Base-by-base conservation (phyloP, 2,329 filamentous ascomycete species). In the Chaetoscypha palmicola region DNA sequence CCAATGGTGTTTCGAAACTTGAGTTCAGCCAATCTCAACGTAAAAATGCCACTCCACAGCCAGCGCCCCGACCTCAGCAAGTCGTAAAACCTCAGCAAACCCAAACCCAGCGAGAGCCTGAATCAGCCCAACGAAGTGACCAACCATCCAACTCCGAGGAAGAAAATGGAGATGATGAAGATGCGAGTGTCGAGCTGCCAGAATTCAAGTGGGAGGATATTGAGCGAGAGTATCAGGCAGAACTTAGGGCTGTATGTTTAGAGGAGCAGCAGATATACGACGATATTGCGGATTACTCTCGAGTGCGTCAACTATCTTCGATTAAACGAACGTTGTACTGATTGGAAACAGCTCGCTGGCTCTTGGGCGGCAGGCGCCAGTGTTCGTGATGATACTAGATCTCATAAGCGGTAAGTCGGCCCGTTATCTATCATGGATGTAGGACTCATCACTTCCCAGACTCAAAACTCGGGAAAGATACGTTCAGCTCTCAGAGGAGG, bases 391-490 rank as follows among this genome's bases (percentile, higher is more conserved):
- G 80, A 85, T 43, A 81, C 83, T 47, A 77, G 90, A 44, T 84
- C 86, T 19, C 72, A 79, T 50, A 91, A 91, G 64, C 79, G 89
- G 83, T 83, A 63, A 43, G 65, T 47, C 42, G 33, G 10, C 22
- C 23, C 5, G 20, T 37, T 32, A 22, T 34, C 12, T 20, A 30
- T 24, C 21, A 36, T 39, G 17, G 4, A 20, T 9, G 44, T 43
- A 12, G 38, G 28, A 43, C 40, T 41, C 56, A 35, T 54, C 10
- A 12, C 37, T 22, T 24, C 31, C 8, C 49, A 87, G 85, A 43
- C 72, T 95, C 35, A 84, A 83, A 58, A 96, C 90, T 2, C 80
- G 89, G 49, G 79, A 83, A 61, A 72, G 79, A 48, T 85, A 83
- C 61, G 86, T 94, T 22, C 78, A 83, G 49, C 70, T 87, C 33